These are phyloP conservation scores for Myxozyma melibiosi DNA, from an alignment of 805 yeast species.

Conservation along the genomic window DNA sequence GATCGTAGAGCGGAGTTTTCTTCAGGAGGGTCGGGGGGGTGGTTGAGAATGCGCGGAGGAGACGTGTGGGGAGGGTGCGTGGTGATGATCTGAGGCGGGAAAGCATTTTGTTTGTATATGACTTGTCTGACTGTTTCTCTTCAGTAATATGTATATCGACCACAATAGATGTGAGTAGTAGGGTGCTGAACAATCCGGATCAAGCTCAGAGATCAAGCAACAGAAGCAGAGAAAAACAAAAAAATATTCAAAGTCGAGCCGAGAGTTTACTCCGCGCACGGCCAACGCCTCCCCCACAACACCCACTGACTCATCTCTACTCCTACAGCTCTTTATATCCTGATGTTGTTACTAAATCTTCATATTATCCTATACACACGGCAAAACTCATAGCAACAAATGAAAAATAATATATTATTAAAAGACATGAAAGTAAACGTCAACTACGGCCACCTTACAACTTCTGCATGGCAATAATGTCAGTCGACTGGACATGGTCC, in stretches of 20 bases:
- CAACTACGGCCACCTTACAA: constrained; percentile 20
- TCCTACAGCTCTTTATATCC: too few species aligned
- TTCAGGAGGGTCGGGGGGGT: background rate
- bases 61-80: too few species aligned
- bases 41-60: background rate
- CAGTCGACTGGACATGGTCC: constrained; percentile 99
- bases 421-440: background rate
- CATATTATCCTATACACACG: too few species aligned
- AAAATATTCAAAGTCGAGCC: background rate
- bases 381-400: background rate
- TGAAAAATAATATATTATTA: background rate
- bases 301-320: too few species aligned
- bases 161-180: too few species aligned
- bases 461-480: constrained; percentile 55
- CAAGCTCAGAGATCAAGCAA: too few species aligned
- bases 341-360: too few species aligned
- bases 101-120: too few species aligned
- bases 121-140: too few species aligned
- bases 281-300: constrained; percentile 14
- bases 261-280: background rate
- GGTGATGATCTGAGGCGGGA: too few species aligned
- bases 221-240: background rate
- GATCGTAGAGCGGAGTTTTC: constrained; percentile 76
- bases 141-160: too few species aligned
- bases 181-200: too few species aligned